Evolutionary conservation across 306 rosid species (phyloP).

Genomic region (Lablab purpureus): DNA sequence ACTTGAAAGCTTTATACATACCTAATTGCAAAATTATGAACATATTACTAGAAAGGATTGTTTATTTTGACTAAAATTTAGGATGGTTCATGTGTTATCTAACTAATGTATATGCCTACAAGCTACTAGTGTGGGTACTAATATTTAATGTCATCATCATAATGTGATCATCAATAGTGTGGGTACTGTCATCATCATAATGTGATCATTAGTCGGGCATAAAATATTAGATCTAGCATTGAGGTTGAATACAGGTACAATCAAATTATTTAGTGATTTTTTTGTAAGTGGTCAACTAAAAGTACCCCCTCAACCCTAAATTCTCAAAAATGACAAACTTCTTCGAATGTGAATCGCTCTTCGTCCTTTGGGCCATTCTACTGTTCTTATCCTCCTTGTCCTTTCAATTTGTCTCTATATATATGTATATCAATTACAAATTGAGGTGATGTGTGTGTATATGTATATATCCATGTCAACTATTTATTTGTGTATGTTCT

Average conservation of each 20-base stretch:
- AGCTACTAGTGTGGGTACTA: neutral
- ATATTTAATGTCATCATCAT: neutral
- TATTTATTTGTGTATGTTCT: neutral
- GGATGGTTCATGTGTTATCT: neutral
- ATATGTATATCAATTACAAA: too few species aligned
- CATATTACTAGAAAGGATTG: neutral
- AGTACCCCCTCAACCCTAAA: slow-evolving; percentile 19
- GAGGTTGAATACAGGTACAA: neutral
- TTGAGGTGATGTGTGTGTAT: too few species aligned
- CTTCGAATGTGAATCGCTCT: neutral
- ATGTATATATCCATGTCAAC: neutral
- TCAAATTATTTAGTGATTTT: neutral
- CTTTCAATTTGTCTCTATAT: too few species aligned
- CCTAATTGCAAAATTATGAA: slow-evolving; percentile 16
- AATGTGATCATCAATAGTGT: neutral
- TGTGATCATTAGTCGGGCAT: neutral
- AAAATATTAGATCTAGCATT: slow-evolving; percentile 20
- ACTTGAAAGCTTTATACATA: slow-evolving; percentile 1
- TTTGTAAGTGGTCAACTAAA: slow-evolving; percentile 17
- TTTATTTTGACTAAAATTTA: neutral
- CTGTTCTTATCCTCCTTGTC: neutral
- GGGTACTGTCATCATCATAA: neutral
- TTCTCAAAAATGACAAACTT: slow-evolving; percentile 1
- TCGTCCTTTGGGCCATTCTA: neutral
- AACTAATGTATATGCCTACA: neutral